Percentiles rank a stretch among this genome's conserved stretches.
These are phyloP conservation scores for Candida oleophila DNA, from an alignment of 805 yeast species.

Conservation along the genomic window DNA sequence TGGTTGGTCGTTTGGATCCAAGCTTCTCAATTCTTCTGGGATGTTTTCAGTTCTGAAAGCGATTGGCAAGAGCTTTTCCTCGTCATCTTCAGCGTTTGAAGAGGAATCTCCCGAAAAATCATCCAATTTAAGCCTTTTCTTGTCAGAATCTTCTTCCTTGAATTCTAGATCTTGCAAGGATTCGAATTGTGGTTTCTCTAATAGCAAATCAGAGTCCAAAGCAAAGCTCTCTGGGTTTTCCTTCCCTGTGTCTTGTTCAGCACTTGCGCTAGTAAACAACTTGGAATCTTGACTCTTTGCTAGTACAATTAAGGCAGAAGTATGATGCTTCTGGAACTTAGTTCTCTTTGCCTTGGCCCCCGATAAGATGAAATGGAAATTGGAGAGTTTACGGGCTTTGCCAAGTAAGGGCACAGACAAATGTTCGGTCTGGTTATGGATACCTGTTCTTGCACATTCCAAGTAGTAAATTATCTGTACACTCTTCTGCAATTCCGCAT, in stretches of 20 bases:
- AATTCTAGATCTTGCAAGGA: constrained; percentile 48
- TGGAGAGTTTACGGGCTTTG: constrained; percentile 57
- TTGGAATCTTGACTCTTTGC: constrained; percentile 52
- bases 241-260: constrained; percentile 8
- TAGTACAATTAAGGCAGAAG: constrained; percentile 71
- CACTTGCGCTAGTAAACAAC: constrained; percentile 15
- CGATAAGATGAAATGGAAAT: constrained; percentile 65
- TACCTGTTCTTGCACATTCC: constrained; percentile 65
- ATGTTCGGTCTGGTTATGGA: constrained; percentile 65
- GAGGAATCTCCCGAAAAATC: constrained; percentile 10
- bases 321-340: constrained; percentile 70
- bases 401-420: constrained; percentile 53
- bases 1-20: constrained; percentile 87
- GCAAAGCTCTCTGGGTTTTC: constrained; percentile 53
- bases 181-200: constrained; percentile 75
- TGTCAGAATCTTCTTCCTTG: constrained; percentile 30
- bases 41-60: constrained; percentile 62
- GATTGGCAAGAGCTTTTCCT: constrained; percentile 55
- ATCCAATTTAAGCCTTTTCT: constrained; percentile 43
- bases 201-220: constrained; percentile 71
- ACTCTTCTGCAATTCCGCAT: constrained; percentile 27
- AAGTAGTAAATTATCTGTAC: constrained; percentile 52
- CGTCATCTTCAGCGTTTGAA: constrained; percentile 12
- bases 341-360: constrained; percentile 91
- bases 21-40: constrained; percentile 47